Percentiles rank a stretch among this genome's conserved stretches.
Evolutionary conservation across 208 protist species (phyloP).

Genomic region (Plasmodiophora brassicae): DNA sequence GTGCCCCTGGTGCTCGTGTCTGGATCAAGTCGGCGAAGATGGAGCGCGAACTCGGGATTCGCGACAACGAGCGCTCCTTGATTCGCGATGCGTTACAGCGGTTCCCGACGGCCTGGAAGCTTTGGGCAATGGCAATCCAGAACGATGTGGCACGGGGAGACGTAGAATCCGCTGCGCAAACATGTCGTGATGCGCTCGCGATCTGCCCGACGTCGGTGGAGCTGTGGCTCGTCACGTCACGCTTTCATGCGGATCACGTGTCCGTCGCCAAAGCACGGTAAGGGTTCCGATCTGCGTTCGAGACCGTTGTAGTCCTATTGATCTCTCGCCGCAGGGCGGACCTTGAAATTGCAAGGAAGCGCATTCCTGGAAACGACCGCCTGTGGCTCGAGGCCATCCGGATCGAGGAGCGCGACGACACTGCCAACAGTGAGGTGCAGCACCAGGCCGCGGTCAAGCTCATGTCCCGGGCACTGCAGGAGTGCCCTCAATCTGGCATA

Average conservation of each 20-base stretch:
- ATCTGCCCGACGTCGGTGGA: slow-evolving; percentile 59
- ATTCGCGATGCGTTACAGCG: background rate
- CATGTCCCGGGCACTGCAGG: slow-evolving; percentile 66
- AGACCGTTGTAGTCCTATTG: slow-evolving; percentile 53
- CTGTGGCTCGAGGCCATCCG: slow-evolving; percentile 65
- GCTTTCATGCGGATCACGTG: slow-evolving; percentile 52
- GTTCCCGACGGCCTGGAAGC: slow-evolving; percentile 38
- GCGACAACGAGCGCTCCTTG: slow-evolving; percentile 40
- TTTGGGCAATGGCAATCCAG: slow-evolving; percentile 45
- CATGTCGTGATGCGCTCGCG: slow-evolving; percentile 51
- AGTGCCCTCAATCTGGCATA: slow-evolving; percentile 67
- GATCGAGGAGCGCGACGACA: slow-evolving; percentile 37
- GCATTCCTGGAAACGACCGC: slow-evolving; percentile 50
- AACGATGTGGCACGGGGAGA: background rate
- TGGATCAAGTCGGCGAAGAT: slow-evolving; percentile 78
- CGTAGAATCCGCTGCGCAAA: slow-evolving; percentile 22
- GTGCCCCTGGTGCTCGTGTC: slow-evolving; percentile 61
- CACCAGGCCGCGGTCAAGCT: slow-evolving; percentile 41
- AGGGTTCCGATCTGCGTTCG: slow-evolving; percentile 67
- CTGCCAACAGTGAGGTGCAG: slow-evolving; percentile 34
- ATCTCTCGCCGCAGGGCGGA: background rate
- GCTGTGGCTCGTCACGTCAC: slow-evolving; percentile 66
- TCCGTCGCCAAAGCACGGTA: slow-evolving; percentile 57
- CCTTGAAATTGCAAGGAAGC: slow-evolving; percentile 14
- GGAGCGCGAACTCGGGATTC: slow-evolving; percentile 64